phyloP scores from a whole-genome alignment of 1,139 yeast species.

The Suhomyces bribrorum region DNA sequence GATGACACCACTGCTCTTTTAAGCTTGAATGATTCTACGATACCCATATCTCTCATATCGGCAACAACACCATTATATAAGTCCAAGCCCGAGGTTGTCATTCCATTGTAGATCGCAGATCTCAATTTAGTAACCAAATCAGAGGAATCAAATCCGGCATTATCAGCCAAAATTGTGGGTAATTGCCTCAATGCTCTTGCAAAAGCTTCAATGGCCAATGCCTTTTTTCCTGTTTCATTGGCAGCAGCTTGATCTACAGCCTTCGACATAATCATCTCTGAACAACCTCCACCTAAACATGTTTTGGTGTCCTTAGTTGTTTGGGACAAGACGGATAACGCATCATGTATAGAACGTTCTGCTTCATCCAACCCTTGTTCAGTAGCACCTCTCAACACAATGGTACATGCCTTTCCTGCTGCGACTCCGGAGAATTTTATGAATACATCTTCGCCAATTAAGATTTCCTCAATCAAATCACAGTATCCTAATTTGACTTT shows the following conservation, averaged over 20 bases:
- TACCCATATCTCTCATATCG: slow-evolving; percentile 92
- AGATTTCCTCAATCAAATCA: slow-evolving; percentile 84
- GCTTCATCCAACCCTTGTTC: slow-evolving; percentile 96
- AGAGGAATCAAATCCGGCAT: slow-evolving; percentile 94
- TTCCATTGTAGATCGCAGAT: slow-evolving; percentile 90
- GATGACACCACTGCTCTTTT: slow-evolving; percentile 94
- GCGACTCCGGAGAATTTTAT: slow-evolving; percentile 92
- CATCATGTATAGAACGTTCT: slow-evolving; percentile 96
- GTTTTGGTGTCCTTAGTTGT: slow-evolving; percentile 95
- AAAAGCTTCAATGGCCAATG: slow-evolving; percentile 92
- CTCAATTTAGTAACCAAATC: slow-evolving; percentile 89
- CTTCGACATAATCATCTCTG: slow-evolving; percentile 97
- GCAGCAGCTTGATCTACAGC: slow-evolving; percentile 97
- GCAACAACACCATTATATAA: slow-evolving; percentile 80
- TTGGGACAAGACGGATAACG: slow-evolving; percentile 91
- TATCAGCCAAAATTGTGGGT: slow-evolving; percentile 94
- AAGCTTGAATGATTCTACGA: slow-evolving; percentile 88
- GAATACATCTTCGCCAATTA: slow-evolving; percentile 87
- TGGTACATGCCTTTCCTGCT: slow-evolving; percentile 95
- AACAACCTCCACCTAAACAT: slow-evolving; percentile 96
- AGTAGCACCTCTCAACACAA: slow-evolving; percentile 95
- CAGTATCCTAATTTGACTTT: slow-evolving; percentile 84
- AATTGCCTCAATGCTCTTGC: slow-evolving; percentile 92
- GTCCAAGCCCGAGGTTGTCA: slow-evolving; percentile 88
- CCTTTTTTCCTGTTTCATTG: slow-evolving; percentile 89